Conservation (phyloP, 345 rosid species). For the Crucihimalaya himalaica region DNA sequence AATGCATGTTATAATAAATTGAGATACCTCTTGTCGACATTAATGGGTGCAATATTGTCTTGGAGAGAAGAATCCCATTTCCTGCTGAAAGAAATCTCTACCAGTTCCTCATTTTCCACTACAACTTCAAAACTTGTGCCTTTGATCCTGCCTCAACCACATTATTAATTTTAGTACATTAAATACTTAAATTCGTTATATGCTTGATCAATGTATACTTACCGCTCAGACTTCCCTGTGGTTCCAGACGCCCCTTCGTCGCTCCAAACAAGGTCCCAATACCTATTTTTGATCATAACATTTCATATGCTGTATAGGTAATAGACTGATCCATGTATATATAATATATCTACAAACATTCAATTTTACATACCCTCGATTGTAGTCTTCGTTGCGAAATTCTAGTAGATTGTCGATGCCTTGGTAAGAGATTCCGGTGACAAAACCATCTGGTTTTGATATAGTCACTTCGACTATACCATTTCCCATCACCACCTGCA, state of each 20-base stretch:
- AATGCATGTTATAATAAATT: neutral
- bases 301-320: neutral
- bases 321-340: neutral
- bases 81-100: slow-evolving; percentile 65
- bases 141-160: slow-evolving; percentile 33
- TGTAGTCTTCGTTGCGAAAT: slow-evolving; percentile 60
- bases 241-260: slow-evolving; percentile 52
- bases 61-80: slow-evolving; percentile 56
- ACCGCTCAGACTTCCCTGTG: slow-evolving; percentile 61
- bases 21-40: slow-evolving; percentile 64
- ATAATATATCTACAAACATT: neutral
- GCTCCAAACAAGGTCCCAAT: slow-evolving; percentile 82
- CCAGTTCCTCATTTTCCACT: slow-evolving; percentile 52
- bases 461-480: slow-evolving; percentile 67
- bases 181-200: neutral
- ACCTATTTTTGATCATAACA: slow-evolving; percentile 34
- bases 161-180: neutral
- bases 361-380: slow-evolving; percentile 60
- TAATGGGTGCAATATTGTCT: slow-evolving; percentile 46
- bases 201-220: neutral
- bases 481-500: slow-evolving; percentile 80
- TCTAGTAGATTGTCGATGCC: slow-evolving; percentile 82
- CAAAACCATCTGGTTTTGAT: slow-evolving; percentile 80
- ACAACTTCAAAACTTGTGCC: slow-evolving; percentile 51
- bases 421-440: slow-evolving; percentile 62